Evolutionary conservation across 495 filamentous ascomycete genomes (phyloP).

Genomic region (Parathielavia hyrcaniae): DNA sequence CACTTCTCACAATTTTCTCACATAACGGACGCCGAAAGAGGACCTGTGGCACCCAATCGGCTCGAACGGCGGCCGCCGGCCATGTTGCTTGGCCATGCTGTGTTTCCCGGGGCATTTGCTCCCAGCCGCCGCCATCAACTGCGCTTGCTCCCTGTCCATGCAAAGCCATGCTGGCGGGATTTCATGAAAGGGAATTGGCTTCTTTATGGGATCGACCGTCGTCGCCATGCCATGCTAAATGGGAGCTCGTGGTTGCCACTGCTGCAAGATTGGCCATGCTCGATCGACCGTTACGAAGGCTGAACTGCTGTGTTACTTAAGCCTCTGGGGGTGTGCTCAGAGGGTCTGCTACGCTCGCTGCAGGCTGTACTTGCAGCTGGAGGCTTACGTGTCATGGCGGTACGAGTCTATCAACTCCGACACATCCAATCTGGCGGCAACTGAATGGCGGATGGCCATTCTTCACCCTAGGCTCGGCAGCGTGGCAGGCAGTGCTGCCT

Average conservation of each 20-base stretch:
- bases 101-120: neutral
- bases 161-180: neutral
- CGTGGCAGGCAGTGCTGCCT: no score
- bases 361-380: neutral
- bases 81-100: constrained; percentile 7
- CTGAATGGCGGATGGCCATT: no score
- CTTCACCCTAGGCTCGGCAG: no score
- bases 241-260: neutral
- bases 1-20: constrained; percentile 7
- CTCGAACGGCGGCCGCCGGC: neutral
- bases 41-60: constrained; percentile 15
- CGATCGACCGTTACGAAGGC: constrained; percentile 2
- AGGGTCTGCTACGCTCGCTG: neutral
- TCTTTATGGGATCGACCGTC: neutral
- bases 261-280: constrained; percentile 16
- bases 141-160: neutral
- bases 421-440: no score
- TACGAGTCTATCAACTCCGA: no score
- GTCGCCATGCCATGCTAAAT: constrained; percentile 1
- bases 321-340: neutral
- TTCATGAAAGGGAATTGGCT: neutral
- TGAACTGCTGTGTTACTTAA: neutral
- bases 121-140: neutral
- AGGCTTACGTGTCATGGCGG: no score
- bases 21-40: neutral